Evolutionary conservation across 148 eudicot genomes (phyloP).

Genomic region (Heliamphora exappendiculata): DNA sequence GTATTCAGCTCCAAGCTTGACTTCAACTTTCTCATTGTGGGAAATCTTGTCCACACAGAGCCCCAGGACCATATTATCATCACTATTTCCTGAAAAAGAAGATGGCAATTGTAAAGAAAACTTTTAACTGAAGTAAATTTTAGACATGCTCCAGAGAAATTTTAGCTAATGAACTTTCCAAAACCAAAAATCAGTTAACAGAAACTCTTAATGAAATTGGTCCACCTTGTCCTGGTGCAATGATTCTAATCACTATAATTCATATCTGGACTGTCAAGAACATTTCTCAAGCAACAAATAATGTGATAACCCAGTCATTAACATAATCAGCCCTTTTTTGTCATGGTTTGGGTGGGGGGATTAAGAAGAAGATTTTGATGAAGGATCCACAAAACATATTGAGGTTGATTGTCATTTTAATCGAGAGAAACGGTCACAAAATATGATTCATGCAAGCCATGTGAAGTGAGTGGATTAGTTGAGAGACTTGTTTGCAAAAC

Average conservation of each 20-base stretch:
- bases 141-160: neutral
- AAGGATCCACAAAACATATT: no score
- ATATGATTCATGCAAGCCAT: no score
- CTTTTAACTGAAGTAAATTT: neutral
- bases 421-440: no score
- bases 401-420: no score
- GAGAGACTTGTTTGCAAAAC: no score
- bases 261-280: neutral
- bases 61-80: slow-evolving; percentile 76
- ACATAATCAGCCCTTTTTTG: neutral
- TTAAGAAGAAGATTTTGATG: no score
- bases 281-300: neutral
- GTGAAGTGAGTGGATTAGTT: no score
- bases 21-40: slow-evolving; percentile 44
- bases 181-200: neutral
- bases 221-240: neutral
- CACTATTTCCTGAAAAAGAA: slow-evolving; percentile 47
- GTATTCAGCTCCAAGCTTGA: slow-evolving; percentile 61
- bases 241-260: neutral
- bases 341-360: no score
- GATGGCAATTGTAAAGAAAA: neutral
- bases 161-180: neutral
- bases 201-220: neutral
- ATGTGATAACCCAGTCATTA: neutral
- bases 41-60: slow-evolving; percentile 52